Evolutionary conservation across 2,329 filamentous ascomycete genomes (phyloP).

Genomic region (Colletotrichum graminicola): DNA sequence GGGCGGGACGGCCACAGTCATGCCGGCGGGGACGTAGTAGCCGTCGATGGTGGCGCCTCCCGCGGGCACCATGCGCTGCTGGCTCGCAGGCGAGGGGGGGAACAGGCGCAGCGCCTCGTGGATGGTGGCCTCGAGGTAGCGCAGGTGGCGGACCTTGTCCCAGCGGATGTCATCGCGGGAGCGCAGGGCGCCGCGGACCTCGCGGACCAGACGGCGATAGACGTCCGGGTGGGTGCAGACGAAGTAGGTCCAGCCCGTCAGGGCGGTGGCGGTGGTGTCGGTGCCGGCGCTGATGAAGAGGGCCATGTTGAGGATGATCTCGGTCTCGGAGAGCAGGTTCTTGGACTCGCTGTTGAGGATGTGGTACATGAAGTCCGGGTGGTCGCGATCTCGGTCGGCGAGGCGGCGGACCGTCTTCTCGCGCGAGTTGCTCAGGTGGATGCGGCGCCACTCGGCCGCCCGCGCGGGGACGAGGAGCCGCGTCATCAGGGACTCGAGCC

Average conservation of each 20-base stretch:
- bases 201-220: conserved; percentile 49
- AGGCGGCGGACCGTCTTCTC: conserved; percentile 10
- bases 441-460: background rate
- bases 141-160: conserved; percentile 51
- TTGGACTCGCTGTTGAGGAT: conserved; percentile 9
- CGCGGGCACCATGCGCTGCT: conserved; percentile 63
- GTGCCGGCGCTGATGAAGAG: conserved; percentile 52
- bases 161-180: conserved; percentile 51
- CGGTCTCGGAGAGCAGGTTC: background rate
- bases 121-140: conserved; percentile 65
- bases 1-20: conserved; percentile 55
- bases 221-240: conserved; percentile 50
- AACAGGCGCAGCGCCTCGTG: conserved; percentile 65
- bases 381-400: background rate
- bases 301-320: conserved; percentile 37
- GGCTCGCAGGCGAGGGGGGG: conserved; percentile 59
- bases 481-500: background rate
- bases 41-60: conserved; percentile 53
- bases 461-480: background rate
- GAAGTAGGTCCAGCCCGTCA: conserved; percentile 56
- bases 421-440: background rate
- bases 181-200: conserved; percentile 55
- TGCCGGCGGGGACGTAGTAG: conserved; percentile 52
- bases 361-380: conserved; percentile 12
- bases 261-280: conserved; percentile 59